These are phyloP conservation scores for Fusarium xylarioides DNA, from an alignment of 2,329 filamentous ascomycete species.

Conservation along the genomic window DNA sequence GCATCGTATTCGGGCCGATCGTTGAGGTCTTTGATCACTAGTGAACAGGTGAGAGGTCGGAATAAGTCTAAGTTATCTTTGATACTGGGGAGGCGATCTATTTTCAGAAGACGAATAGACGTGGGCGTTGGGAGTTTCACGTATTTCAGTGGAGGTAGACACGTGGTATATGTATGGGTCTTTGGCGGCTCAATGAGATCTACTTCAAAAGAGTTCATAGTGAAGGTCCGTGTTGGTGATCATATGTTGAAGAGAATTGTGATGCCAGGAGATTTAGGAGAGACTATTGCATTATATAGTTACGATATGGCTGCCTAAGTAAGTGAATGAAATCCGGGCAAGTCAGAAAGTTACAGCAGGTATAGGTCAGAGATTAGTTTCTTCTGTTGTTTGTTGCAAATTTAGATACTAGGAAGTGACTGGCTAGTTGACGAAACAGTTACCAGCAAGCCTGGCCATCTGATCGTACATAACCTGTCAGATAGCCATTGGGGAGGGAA, in stretches of 20 bases:
- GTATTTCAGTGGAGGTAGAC: background rate
- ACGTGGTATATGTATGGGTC: rapidly evolving
- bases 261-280: rapidly evolving
- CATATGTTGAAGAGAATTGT: rapidly evolving
- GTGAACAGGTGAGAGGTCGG: background rate
- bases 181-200: background rate
- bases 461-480: too few relatives aligned
- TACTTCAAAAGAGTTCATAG: rapidly evolving
- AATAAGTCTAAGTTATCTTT: background rate
- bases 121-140: background rate
- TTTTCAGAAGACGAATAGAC: background rate
- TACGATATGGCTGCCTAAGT: background rate
- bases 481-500: rapidly evolving
- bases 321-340: background rate
- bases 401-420: background rate
- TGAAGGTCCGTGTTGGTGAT: rapidly evolving
- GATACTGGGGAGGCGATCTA: background rate
- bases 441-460: background rate
- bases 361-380: background rate
- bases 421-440: too few relatives aligned
- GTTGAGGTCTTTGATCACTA: background rate
- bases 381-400: rapidly evolving
- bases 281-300: background rate
- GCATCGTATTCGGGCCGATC: rapidly evolving
- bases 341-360: rapidly evolving